Conservation (phyloP, 2,329 filamentous ascomycete species). For the Proliferodiscus dingleyae region DNA sequence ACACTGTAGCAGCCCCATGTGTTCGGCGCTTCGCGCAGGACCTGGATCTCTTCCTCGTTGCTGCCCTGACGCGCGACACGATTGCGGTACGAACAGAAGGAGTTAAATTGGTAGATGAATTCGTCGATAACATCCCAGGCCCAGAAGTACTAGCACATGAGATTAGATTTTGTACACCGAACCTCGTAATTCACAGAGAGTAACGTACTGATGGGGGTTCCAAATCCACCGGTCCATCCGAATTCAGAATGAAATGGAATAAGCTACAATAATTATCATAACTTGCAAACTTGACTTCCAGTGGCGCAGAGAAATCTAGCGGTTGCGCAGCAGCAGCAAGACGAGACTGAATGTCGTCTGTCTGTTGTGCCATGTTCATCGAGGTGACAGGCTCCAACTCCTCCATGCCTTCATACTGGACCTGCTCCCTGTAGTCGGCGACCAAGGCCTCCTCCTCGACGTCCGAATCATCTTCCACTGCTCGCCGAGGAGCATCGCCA, state of each 20-base stretch:
- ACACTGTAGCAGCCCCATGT: slow-evolving; percentile 99
- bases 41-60: slow-evolving; percentile 87
- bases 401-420: slow-evolving; percentile 84
- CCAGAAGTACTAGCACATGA: slow-evolving; percentile 78
- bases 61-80: slow-evolving; percentile 76
- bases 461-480: slow-evolving; percentile 78
- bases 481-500: slow-evolving; percentile 54
- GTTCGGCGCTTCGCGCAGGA: slow-evolving; percentile 94
- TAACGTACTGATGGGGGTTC: slow-evolving; percentile 85
- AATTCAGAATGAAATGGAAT: slow-evolving; percentile 99
- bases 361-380: slow-evolving; percentile 65
- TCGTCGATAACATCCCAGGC: slow-evolving; percentile 99
- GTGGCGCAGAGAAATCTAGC: slow-evolving; percentile 88
- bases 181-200: slow-evolving; percentile 27
- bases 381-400: slow-evolving; percentile 73
- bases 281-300: slow-evolving; percentile 96
- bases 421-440: slow-evolving; percentile 93
- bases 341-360: slow-evolving; percentile 89
- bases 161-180: slow-evolving; percentile 16
- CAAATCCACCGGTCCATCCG: slow-evolving; percentile 94
- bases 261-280: slow-evolving; percentile 99
- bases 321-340: slow-evolving; percentile 89
- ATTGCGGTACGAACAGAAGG: slow-evolving; percentile 95
- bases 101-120: slow-evolving; percentile 99
- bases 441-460: slow-evolving; percentile 94